Evolutionary conservation across 192 early-diverging fungal species (phyloP), one percentile per base, ranked within the genome.

Genomic region (Coemansia sp.): DNA sequence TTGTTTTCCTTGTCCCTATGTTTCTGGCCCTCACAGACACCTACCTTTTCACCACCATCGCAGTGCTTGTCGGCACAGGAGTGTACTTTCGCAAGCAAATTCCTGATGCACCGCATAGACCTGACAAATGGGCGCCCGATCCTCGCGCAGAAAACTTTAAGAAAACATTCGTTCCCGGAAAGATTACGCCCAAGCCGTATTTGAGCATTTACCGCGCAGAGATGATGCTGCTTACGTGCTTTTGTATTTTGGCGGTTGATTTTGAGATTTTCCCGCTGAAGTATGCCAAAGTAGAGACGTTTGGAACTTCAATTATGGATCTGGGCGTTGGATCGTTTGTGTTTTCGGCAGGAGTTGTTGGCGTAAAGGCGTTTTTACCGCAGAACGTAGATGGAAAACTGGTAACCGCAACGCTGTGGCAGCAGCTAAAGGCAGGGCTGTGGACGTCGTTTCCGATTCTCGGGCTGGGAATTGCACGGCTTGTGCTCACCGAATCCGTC

Each of bases 301-400:
- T 84, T 79, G 96, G 94, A 6, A 88, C 85, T 2, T 93, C 93
- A 8, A 64, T 98, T 57, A 97, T 97, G 94, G 94, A 97, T 76
- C 65, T 93, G 5, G 94, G 94, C 0, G 93, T 96, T 17, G 96
- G 93, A 20, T 86, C 88, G 11, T 93, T 94, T 76, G 88, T 96
- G 14, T 98, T 94, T 58, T 96, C 92, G 2, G 85, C 86, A 3
- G 94, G 94, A 1, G 71, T 96, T 9, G 91, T 93, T 1, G 83
- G 87, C 0, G 87, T 87, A 11, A 80, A 81, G 60, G 64, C 82
- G 6, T 86, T 84, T 39, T 52, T 81, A 26, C 81, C 76, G 17
- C 66, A 66, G 5, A 41, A 53, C 11, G 60, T 51, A 38, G 53
- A 58, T 6, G 64, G 52, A 23, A 70, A 53, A 28, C 16, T 60